Evolutionary conservation across 306 rosid species (phyloP).

Genomic region (Acacia acuminata): DNA sequence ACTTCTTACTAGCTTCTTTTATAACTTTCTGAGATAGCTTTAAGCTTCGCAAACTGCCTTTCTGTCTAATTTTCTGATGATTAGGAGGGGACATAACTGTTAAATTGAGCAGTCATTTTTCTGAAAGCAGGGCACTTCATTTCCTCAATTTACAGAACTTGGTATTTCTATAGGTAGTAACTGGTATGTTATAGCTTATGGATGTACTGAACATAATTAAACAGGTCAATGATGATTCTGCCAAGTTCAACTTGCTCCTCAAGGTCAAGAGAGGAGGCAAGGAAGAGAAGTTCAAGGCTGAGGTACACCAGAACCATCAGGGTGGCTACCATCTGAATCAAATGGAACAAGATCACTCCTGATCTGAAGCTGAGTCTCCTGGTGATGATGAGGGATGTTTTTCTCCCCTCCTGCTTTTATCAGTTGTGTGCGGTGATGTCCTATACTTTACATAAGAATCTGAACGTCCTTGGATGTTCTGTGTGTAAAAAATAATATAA

Average conservation of each 20-base stretch:
- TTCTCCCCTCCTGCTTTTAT: not conserved
- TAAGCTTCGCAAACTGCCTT: not conserved
- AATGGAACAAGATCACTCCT: constrained; percentile 54
- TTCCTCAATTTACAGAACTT: not conserved
- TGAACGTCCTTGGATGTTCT: not conserved
- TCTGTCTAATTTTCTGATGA: not conserved
- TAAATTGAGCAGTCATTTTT: not conserved
- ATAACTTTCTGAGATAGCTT: not conserved
- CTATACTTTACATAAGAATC: constrained; percentile 12
- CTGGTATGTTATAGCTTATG: constrained; percentile 6
- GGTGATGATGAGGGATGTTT: not conserved
- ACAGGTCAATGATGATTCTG: constrained; percentile 65
- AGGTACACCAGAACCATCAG: constrained; percentile 66
- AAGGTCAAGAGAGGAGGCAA: constrained; percentile 62
- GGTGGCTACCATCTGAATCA: constrained; percentile 64
- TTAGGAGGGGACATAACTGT: too few species aligned
- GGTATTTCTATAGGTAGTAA: not conserved
- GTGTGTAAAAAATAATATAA: not conserved
- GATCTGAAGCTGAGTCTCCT: constrained; percentile 24
- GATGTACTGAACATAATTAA: constrained; percentile 8
- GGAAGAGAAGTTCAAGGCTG: constrained; percentile 66
- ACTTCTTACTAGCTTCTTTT: not conserved
- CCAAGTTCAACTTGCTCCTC: constrained; percentile 59
- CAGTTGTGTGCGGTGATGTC: not conserved
- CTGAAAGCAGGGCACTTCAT: not conserved